Evolutionary conservation across 2,329 filamentous ascomycete species (phyloP).

Genomic region (Akanthomyces uredinophilus): DNA sequence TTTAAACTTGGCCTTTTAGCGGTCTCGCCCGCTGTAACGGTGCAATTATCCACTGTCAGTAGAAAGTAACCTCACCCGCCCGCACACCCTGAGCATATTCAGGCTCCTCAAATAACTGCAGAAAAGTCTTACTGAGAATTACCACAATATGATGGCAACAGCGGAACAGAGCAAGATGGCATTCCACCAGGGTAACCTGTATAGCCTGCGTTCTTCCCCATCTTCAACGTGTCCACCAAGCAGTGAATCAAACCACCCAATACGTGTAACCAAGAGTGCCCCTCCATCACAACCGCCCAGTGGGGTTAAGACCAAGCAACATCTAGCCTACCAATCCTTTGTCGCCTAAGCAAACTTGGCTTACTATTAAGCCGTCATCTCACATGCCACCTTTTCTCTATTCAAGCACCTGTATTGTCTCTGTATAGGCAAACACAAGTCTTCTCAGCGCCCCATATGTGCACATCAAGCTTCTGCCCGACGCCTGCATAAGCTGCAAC

Average conservation of each 20-base stretch:
- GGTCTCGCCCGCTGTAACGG: background rate
- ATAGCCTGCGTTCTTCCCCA: background rate
- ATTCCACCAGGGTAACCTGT: background rate
- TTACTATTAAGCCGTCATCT: background rate
- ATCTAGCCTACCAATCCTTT: background rate
- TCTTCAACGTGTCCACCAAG: background rate
- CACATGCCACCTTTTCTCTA: background rate
- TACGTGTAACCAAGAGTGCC: background rate
- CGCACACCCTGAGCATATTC: too few species aligned
- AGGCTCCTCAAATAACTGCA: too few species aligned
- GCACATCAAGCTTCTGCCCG: background rate
- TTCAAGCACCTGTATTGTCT: background rate
- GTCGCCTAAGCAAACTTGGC: background rate
- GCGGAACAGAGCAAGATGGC: background rate
- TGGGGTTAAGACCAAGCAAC: constrained; percentile 7
- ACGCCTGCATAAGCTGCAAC: background rate
- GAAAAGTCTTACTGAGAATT: background rate
- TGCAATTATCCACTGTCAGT: background rate
- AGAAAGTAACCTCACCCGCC: background rate
- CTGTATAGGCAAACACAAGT: background rate
- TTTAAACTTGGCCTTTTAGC: background rate
- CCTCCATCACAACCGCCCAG: constrained; percentile 8
- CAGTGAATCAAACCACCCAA: background rate
- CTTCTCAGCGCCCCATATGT: background rate
- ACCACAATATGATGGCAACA: background rate